Conservation (phyloP, 1,139 yeast species). For the Lodderomyces margitis region DNA sequence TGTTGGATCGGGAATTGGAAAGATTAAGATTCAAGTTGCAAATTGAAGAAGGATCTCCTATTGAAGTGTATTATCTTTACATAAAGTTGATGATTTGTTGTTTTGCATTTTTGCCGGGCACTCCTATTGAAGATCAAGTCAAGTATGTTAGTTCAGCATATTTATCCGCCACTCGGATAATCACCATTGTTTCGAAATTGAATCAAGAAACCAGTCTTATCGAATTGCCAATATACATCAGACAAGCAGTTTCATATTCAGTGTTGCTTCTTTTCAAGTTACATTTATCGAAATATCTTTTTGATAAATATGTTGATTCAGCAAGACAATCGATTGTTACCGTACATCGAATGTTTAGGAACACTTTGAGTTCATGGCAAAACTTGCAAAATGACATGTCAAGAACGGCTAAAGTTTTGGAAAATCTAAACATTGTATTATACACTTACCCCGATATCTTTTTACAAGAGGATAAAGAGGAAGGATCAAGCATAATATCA, state of each 20-base stretch:
- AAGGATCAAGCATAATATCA: slow-evolving; percentile 63
- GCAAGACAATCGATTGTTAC: slow-evolving; percentile 93
- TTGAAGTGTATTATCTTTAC: slow-evolving; percentile 80
- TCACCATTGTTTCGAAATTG: slow-evolving; percentile 73
- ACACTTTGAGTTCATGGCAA: slow-evolving; percentile 88
- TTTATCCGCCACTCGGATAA: slow-evolving; percentile 74
- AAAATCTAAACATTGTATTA: slow-evolving; percentile 81
- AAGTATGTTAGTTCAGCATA: slow-evolving; percentile 82
- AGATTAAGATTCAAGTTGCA: slow-evolving; percentile 62
- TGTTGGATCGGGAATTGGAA: slow-evolving; percentile 76
- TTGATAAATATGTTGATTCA: slow-evolving; percentile 79
- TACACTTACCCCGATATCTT: slow-evolving; percentile 86
- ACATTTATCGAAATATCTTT: slow-evolving; percentile 73
- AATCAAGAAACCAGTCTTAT: slow-evolving; percentile 66
- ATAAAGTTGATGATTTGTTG: slow-evolving; percentile 81
- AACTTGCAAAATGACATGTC: slow-evolving; percentile 88
- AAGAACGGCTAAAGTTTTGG: slow-evolving; percentile 89
- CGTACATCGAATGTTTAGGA: slow-evolving; percentile 81
- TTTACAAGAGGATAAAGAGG: slow-evolving; percentile 23
- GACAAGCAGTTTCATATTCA: slow-evolving; percentile 82
- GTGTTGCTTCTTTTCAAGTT: slow-evolving; percentile 78
- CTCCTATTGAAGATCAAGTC: slow-evolving; percentile 86
- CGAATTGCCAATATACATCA: slow-evolving; percentile 81
- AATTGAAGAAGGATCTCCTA: slow-evolving; percentile 58
- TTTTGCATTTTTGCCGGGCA: slow-evolving; percentile 88